Evolutionary conservation across 768 basidiomycete genomes (phyloP).

Genomic region (Fomitopsis pulvina): DNA sequence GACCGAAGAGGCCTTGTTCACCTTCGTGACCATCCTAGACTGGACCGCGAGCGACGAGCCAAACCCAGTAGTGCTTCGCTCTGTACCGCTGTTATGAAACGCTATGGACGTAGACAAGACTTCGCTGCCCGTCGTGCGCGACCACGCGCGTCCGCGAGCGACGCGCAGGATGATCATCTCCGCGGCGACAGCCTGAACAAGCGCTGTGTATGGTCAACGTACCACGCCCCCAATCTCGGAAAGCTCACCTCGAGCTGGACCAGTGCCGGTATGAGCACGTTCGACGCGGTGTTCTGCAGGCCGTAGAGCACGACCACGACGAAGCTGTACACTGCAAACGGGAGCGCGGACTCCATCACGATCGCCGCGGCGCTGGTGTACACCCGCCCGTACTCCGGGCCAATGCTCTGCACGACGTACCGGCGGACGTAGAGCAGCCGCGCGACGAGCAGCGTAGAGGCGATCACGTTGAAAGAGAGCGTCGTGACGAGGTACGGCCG

Average conservation of each 20-base stretch:
- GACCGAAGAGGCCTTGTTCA: too few relatives aligned
- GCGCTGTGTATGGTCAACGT: too few relatives aligned
- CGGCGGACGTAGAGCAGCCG: constrained; percentile 20
- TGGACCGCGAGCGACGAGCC: too few relatives aligned
- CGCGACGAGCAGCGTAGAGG: constrained; percentile 17
- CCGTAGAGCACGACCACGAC: constrained; percentile 20
- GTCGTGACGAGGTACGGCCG: constrained; percentile 20
- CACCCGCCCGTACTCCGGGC: constrained; percentile 4
- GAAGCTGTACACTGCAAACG: constrained; percentile 18
- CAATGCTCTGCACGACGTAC: constrained; percentile 12
- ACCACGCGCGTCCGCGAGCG: constrained; percentile 12
- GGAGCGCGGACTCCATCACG: constrained; percentile 21
- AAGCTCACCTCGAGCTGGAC: constrained; percentile 17
- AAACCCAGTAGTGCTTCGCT: background rate
- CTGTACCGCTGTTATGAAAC: background rate
- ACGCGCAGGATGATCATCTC: constrained; percentile 21
- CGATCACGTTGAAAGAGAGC: constrained; percentile 16
- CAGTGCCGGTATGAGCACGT: constrained; percentile 18
- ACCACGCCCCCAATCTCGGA: background rate
- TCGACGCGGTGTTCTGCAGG: constrained; percentile 8
- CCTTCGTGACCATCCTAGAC: too few relatives aligned
- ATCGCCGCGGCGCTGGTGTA: constrained; percentile 21
- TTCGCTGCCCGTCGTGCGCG: background rate
- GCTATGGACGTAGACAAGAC: background rate
- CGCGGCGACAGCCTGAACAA: constrained; percentile 16